These are phyloP conservation scores for Ormosia semicastrata DNA, from an alignment of 306 rosid species.

Conservation along the genomic window DNA sequence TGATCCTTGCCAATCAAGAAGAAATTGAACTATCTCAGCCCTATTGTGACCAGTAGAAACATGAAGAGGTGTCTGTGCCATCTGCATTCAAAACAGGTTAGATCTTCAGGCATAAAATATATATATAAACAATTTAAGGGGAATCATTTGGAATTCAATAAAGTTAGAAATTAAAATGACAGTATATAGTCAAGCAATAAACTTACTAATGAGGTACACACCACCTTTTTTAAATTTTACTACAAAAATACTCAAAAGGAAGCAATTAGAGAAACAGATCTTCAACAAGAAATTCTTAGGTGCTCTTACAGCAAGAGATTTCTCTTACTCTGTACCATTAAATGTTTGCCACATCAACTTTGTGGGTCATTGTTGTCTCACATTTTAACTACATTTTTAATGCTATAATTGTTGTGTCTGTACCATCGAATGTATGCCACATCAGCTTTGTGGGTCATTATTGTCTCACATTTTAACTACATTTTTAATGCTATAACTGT, in stretches of 20 bases:
- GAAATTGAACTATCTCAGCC: constrained; percentile 73
- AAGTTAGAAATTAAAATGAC: constrained; percentile 7
- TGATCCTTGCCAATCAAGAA: constrained; percentile 76
- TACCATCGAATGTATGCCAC: too few species aligned
- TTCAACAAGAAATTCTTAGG: too few species aligned
- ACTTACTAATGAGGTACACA: background rate
- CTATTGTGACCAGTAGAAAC: constrained; percentile 82
- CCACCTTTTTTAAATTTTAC: background rate
- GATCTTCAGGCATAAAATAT: constrained; percentile 12
- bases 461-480: too few species aligned
- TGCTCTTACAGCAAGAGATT: too few species aligned
- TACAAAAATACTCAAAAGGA: background rate
- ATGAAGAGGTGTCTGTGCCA: constrained; percentile 93
- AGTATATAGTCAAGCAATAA: constrained; percentile 7
- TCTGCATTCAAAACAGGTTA: constrained; percentile 48
- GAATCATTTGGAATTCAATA: background rate
- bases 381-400: too few species aligned
- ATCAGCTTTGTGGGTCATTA: too few species aligned
- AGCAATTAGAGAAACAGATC: background rate
- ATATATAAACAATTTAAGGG: background rate
- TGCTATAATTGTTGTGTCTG: too few species aligned
- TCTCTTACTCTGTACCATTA: too few species aligned
- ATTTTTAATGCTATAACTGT: too few species aligned
- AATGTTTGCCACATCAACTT: too few species aligned
- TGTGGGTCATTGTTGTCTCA: too few species aligned